Percentiles rank a stretch among this genome's conserved stretches.
These are phyloP conservation scores for Termitomyces sp. DNA, from an alignment of 768 basidiomycete species.

Conservation along the genomic window DNA sequence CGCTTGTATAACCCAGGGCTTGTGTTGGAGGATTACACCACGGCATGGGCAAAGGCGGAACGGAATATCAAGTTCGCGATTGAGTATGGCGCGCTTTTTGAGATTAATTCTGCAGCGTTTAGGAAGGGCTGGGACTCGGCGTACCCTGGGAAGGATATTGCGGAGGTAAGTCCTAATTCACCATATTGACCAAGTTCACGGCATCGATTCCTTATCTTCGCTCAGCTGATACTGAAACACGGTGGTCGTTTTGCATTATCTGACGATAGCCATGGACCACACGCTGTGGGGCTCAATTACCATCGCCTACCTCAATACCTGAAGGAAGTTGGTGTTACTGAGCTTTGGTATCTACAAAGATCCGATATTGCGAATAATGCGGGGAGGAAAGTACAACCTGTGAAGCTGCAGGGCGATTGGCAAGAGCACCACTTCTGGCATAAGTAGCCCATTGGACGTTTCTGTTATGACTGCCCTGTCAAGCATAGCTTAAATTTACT, in stretches of 20 bases:
- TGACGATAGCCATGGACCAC: conserved; percentile 94
- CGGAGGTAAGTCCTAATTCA: conserved; percentile 46
- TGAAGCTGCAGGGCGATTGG: conserved; percentile 51
- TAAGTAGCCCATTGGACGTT: neutral
- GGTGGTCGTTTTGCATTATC: conserved; percentile 83
- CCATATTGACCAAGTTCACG: neutral
- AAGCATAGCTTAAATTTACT: neutral
- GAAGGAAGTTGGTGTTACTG: conserved; percentile 49
- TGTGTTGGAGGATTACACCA: conserved; percentile 50
- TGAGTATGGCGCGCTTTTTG: conserved; percentile 87
- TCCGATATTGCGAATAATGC: conserved; percentile 37
- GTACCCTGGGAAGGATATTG: conserved; percentile 80
- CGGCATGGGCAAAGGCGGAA: conserved; percentile 61
- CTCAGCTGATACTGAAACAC: conserved; percentile 64
- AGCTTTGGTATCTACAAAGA: conserved; percentile 60
- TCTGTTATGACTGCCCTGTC: neutral
- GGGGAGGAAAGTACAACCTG: conserved; percentile 42
- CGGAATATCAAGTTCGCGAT: conserved; percentile 74
- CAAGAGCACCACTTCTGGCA: conserved; percentile 60
- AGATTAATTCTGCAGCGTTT: conserved; percentile 90
- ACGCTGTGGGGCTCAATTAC: conserved; percentile 88
- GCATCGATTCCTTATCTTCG: neutral
- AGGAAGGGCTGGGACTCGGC: conserved; percentile 85
- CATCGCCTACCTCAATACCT: conserved; percentile 62
- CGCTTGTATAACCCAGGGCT: conserved; percentile 75